These are phyloP conservation scores for Verticillium tricorpus DNA, from an alignment of 2,329 filamentous ascomycete genomes.

Conservation along the genomic window DNA sequence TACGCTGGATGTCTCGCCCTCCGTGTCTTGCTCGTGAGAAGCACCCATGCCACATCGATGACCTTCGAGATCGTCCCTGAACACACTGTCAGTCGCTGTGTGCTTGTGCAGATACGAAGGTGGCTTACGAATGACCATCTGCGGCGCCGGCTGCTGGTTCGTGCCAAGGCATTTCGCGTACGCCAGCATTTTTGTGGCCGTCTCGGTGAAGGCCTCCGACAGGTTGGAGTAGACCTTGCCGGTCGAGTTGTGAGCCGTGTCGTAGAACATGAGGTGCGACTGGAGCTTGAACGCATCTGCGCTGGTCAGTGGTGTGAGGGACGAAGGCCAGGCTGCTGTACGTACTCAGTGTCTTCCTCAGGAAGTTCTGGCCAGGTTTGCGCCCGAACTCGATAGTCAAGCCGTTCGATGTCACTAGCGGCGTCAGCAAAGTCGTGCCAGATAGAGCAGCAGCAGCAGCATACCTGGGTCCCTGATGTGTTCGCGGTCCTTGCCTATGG, in stretches of 20 bases:
- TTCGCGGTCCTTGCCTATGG: constrained; percentile 66
- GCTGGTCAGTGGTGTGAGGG: background rate
- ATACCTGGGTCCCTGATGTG: constrained; percentile 46
- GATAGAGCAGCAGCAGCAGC: constrained; percentile 15
- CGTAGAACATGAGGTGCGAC: constrained; percentile 78
- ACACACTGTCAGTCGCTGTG: background rate
- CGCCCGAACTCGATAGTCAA: constrained; percentile 75
- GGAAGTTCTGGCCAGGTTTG: constrained; percentile 70
- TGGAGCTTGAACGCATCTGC: constrained; percentile 76
- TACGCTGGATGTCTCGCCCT: constrained; percentile 44
- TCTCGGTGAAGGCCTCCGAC: constrained; percentile 68
- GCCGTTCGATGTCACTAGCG: constrained; percentile 57
- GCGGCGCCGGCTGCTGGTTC: constrained; percentile 49
- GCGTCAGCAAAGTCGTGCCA: background rate
- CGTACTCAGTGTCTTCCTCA: constrained; percentile 70
- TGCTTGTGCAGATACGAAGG: background rate
- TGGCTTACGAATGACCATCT: constrained; percentile 59
- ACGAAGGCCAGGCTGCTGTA: constrained; percentile 1
- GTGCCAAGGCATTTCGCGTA: constrained; percentile 56
- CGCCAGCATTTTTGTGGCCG: constrained; percentile 69
- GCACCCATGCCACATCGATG: constrained; percentile 56
- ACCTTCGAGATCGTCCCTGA: constrained; percentile 64
- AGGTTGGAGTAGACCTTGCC: constrained; percentile 69
- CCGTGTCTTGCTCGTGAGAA: constrained; percentile 55
- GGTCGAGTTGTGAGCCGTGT: constrained; percentile 71